phyloP scores from a whole-genome alignment of 352 stramenopile genomes.

The Phytopythium ostracodes region DNA sequence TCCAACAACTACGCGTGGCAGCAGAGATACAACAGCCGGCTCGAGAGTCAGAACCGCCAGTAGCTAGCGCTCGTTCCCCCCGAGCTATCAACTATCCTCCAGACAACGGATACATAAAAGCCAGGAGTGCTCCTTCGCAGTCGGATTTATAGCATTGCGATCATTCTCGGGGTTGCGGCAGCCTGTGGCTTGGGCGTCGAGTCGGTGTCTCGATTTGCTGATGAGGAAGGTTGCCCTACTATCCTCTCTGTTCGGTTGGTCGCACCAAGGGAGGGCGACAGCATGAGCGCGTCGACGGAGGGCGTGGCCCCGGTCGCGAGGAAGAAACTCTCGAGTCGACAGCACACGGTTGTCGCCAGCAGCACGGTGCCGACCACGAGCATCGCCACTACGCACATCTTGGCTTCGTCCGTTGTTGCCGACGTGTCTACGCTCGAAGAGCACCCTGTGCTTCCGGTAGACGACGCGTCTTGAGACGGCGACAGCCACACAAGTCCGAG shows the following conservation, averaged over 20 bases:
- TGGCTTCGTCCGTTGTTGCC: slow-evolving; percentile 4
- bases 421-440: neutral
- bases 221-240: neutral
- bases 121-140: neutral
- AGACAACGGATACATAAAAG: neutral
- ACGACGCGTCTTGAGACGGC: neutral
- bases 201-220: neutral
- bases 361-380: slow-evolving; percentile 29
- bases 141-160: neutral
- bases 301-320: slow-evolving; percentile 19
- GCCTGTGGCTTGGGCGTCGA: neutral
- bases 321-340: slow-evolving; percentile 51
- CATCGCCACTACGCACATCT: slow-evolving; percentile 26
- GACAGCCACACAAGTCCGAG: slow-evolving; percentile 17
- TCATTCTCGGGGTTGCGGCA: neutral
- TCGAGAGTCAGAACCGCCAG: neutral
- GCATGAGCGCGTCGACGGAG: slow-evolving; percentile 26
- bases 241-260: neutral
- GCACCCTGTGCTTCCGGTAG: slow-evolving; percentile 8
- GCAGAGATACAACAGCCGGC: neutral
- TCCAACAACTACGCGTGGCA: neutral
- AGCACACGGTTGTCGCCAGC: slow-evolving; percentile 44
- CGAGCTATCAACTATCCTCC: neutral
- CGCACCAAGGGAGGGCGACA: slow-evolving; percentile 23
- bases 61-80: neutral